Conservation (phyloP, 257 asterid genomes). For the Craterostigma plantagineum region DNA sequence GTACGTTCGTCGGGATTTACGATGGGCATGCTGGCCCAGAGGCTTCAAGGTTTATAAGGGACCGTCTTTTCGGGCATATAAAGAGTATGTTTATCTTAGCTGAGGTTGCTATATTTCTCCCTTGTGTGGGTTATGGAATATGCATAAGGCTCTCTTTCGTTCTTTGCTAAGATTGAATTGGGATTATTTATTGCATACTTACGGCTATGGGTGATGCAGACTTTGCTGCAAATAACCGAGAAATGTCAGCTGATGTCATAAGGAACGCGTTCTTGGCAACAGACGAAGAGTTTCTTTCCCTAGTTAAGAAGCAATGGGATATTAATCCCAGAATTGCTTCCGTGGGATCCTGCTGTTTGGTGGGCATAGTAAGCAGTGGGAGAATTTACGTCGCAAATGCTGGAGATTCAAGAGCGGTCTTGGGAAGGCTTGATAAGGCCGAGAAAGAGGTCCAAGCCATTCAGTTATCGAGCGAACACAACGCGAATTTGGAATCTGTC, state of each 20-base stretch:
- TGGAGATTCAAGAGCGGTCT: conserved; percentile 71
- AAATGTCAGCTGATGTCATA: conserved; percentile 60
- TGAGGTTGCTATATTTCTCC: neutral
- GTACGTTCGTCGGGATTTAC: conserved; percentile 77
- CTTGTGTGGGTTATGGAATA: neutral
- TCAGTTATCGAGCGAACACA: conserved; percentile 66
- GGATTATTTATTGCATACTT: neutral
- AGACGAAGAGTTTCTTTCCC: conserved; percentile 56
- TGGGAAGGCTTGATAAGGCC: conserved; percentile 32
- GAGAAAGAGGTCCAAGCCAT: conserved; percentile 42
- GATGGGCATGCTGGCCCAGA: conserved; percentile 94
- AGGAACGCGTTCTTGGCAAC: conserved; percentile 55
- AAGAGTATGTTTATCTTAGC: conserved; percentile 32
- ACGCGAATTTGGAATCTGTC: conserved; percentile 51
- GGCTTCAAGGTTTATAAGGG: conserved; percentile 43
- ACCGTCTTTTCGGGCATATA: conserved; percentile 40
- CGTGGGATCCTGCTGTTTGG: conserved; percentile 80
- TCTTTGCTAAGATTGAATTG: too few species aligned
- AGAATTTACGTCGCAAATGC: conserved; percentile 54
- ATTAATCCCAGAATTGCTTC: conserved; percentile 53
- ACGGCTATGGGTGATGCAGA: conserved; percentile 43
- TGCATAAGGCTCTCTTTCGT: neutral
- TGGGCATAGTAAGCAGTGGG: conserved; percentile 51
- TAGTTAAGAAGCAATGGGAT: conserved; percentile 55
- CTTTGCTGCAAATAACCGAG: conserved; percentile 33